Evolutionary conservation across 192 early-diverging fungal species (phyloP).

Genomic region (Entophlyctis helioformis): DNA sequence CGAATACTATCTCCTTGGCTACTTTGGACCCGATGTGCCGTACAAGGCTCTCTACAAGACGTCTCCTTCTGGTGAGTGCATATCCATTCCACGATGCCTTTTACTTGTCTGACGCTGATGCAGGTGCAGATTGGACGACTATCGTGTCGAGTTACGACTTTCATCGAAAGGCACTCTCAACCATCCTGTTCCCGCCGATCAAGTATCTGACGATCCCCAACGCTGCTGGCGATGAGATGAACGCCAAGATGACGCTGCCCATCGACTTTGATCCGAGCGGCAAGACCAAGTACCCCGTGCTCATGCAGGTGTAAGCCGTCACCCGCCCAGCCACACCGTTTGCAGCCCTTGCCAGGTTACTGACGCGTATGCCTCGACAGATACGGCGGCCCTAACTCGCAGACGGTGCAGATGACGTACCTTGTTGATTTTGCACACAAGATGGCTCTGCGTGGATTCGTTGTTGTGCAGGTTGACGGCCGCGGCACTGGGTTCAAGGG

Average conservation of each 20-base stretch:
- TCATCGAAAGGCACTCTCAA: background rate
- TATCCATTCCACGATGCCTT: background rate
- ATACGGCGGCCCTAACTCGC: slow-evolving; percentile 81
- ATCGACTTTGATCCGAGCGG: slow-evolving; percentile 58
- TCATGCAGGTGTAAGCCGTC: slow-evolving; percentile 71
- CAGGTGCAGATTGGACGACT: too few species aligned
- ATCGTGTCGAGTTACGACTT: too few species aligned
- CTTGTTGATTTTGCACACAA: slow-evolving; percentile 23
- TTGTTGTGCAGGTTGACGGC: slow-evolving; percentile 63
- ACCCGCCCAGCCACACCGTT: too few species aligned
- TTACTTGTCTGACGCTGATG: background rate
- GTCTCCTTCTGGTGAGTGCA: too few species aligned
- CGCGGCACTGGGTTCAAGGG: slow-evolving; percentile 84
- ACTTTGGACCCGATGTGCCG: slow-evolving; percentile 75
- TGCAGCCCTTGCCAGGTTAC: too few species aligned
- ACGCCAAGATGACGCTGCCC: slow-evolving; percentile 70
- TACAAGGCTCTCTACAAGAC: slow-evolving; percentile 39
- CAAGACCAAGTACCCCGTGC: slow-evolving; percentile 59
- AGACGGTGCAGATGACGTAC: slow-evolving; percentile 34
- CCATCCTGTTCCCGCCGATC: background rate
- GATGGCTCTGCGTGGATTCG: too few species aligned
- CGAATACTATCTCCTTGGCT: slow-evolving; percentile 64
- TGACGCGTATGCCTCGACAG: slow-evolving; percentile 1
- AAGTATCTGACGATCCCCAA: slow-evolving; percentile 6
- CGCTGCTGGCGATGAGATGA: slow-evolving; percentile 35